Conservation (phyloP, 495 filamentous ascomycete species). For the Platismatia glauca region DNA sequence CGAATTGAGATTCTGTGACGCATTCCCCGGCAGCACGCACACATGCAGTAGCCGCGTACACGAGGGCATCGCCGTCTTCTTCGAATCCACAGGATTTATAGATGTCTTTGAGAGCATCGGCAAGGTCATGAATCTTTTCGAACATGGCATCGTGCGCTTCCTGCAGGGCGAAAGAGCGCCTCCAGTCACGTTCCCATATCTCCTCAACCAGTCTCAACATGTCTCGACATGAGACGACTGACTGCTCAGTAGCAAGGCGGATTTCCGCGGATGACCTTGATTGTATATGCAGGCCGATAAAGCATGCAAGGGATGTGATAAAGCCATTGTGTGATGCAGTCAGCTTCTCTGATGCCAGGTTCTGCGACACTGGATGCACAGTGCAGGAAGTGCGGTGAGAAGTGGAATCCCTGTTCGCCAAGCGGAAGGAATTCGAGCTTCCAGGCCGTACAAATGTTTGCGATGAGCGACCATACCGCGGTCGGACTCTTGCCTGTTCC, state of each 20-base stretch:
- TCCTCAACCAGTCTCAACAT: slow-evolving; percentile 74
- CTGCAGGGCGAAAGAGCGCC: slow-evolving; percentile 53
- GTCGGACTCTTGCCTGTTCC: slow-evolving; percentile 14
- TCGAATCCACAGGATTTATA: slow-evolving; percentile 53
- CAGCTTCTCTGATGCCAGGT: slow-evolving; percentile 58
- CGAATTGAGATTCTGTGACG: slow-evolving; percentile 69
- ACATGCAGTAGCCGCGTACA: slow-evolving; percentile 77
- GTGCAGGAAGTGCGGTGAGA: slow-evolving; percentile 50
- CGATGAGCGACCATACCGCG: slow-evolving; percentile 23
- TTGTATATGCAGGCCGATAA: slow-evolving; percentile 86
- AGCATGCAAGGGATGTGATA: slow-evolving; percentile 78
- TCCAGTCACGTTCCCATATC: slow-evolving; percentile 66
- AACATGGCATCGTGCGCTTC: slow-evolving; percentile 71
- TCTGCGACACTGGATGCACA: slow-evolving; percentile 36
- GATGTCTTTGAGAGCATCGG: slow-evolving; percentile 68
- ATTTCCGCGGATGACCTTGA: slow-evolving; percentile 80
- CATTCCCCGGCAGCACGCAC: slow-evolving; percentile 87
- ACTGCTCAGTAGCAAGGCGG: slow-evolving; percentile 64
- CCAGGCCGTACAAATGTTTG: slow-evolving; percentile 21
- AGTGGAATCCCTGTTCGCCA: slow-evolving; percentile 42
- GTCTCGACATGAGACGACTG: slow-evolving; percentile 68
- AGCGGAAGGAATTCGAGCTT: slow-evolving; percentile 17
- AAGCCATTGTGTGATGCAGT: slow-evolving; percentile 74
- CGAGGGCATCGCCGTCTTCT: slow-evolving; percentile 59
- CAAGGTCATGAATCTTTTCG: slow-evolving; percentile 65